These are phyloP conservation scores for Diplodia seriata DNA, from an alignment of 2,329 filamentous ascomycete species.

Conservation along the genomic window DNA sequence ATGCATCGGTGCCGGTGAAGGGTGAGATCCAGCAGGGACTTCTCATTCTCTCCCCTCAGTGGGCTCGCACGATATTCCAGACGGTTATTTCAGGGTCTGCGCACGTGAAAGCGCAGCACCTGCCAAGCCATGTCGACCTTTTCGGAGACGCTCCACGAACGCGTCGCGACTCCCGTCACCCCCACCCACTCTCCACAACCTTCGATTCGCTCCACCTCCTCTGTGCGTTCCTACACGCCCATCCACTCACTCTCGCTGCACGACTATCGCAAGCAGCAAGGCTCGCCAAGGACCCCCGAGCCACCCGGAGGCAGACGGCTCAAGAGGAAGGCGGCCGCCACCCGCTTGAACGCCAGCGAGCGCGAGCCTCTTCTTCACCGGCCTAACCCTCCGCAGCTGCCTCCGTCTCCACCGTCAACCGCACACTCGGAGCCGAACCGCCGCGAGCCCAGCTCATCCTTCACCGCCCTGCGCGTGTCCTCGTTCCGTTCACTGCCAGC, in stretches of 20 bases:
- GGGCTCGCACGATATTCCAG: background rate
- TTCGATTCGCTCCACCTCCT: slow-evolving; percentile 42
- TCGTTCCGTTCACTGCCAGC: slow-evolving; percentile 34
- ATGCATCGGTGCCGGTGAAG: slow-evolving; percentile 14
- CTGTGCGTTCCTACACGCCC: slow-evolving; percentile 11
- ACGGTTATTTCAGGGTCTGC: background rate
- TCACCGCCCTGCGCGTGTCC: slow-evolving; percentile 37
- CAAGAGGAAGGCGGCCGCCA: slow-evolving; percentile 47
- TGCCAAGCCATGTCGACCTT: slow-evolving; percentile 28
- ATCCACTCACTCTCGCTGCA: slow-evolving; percentile 48
- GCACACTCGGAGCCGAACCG: slow-evolving; percentile 41
- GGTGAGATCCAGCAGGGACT: slow-evolving; percentile 8
- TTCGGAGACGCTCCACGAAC: slow-evolving; percentile 23
- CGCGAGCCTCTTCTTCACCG: slow-evolving; percentile 36
- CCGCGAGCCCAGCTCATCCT: slow-evolving; percentile 34
- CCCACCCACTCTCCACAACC: slow-evolving; percentile 48
- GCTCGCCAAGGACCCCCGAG: slow-evolving; percentile 42
- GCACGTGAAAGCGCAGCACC: background rate
- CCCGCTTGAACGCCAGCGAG: slow-evolving; percentile 43
- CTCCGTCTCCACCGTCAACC: slow-evolving; percentile 38
- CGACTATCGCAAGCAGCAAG: slow-evolving; percentile 50
- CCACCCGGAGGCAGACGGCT: slow-evolving; percentile 44
- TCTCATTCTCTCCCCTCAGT: background rate
- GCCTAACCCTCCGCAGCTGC: slow-evolving; percentile 36
- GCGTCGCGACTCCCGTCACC: slow-evolving; percentile 38